A percentile compares a stretch with the other conserved stretches of the same genome.
phyloP scores from a whole-genome alignment of 2,329 filamentous ascomycete genomes.

The Diaporthe humulicola region DNA sequence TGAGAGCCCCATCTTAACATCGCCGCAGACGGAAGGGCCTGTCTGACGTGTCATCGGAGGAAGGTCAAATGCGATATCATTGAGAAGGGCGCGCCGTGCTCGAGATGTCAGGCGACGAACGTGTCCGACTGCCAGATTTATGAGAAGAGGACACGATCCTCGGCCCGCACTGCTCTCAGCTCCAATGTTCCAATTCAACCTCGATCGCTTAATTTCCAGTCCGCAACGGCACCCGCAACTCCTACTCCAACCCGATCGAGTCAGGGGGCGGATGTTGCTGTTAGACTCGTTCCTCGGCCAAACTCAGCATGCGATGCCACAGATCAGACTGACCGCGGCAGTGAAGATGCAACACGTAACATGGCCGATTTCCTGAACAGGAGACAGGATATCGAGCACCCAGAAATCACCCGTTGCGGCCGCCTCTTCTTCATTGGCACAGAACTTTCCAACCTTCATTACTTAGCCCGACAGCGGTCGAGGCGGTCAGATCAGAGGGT shows the following conservation, averaged over 20 bases:
- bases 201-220: neutral
- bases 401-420: constrained; percentile 8
- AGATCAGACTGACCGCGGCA: neutral
- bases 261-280: neutral
- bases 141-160: constrained; percentile 1
- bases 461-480: neutral
- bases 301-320: constrained; percentile 3
- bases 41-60: neutral
- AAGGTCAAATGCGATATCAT: constrained; percentile 14
- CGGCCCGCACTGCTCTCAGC: neutral
- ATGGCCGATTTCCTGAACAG: constrained; percentile 8
- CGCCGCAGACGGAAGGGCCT: neutral
- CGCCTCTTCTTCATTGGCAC: constrained; percentile 4
- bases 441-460: constrained; percentile 7
- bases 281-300: neutral
- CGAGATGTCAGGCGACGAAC: neutral
- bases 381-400: neutral
- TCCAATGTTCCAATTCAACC: constrained; percentile 6
- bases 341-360: neutral
- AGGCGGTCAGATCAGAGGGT: neutral
- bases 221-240: constrained; percentile 1
- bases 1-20: neutral
- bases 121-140: neutral
- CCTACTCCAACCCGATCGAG: neutral
- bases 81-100: neutral